phyloP scores from a whole-genome alignment of 2,329 filamentous ascomycete species.

The Lojkania enalia region DNA sequence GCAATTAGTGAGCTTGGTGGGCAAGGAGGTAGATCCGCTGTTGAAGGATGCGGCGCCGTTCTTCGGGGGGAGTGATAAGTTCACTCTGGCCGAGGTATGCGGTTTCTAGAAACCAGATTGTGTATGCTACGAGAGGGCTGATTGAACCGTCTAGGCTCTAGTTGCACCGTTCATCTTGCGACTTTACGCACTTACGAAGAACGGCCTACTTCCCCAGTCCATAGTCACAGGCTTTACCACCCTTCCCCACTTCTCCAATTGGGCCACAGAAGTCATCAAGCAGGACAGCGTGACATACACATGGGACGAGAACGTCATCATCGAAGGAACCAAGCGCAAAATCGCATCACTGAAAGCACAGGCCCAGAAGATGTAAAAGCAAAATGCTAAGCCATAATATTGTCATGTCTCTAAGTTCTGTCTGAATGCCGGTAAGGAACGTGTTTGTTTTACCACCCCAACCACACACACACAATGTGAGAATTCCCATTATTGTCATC shows the following conservation, averaged over 20 bases:
- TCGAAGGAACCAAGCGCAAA: constrained; percentile 24
- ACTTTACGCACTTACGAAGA: constrained; percentile 58
- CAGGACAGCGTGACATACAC: constrained; percentile 66
- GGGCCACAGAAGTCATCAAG: constrained; percentile 62
- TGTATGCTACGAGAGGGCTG: constrained; percentile 3
- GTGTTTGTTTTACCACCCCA: too few species aligned
- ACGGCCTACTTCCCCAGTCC: constrained; percentile 57
- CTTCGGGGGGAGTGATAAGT: constrained; percentile 50
- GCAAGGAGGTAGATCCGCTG: constrained; percentile 75
- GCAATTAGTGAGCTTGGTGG: constrained; percentile 59
- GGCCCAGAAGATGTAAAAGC: constrained; percentile 15
- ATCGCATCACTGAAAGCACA: constrained; percentile 24
- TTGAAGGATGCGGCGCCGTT: constrained; percentile 54
- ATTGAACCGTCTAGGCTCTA: constrained; percentile 53
- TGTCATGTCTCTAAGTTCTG: background rate
- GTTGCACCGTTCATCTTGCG: constrained; percentile 70
- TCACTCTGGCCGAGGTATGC: constrained; percentile 74
- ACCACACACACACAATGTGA: too few species aligned
- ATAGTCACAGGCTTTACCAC: constrained; percentile 54
- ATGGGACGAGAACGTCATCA: constrained; percentile 34
- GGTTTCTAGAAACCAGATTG: background rate
- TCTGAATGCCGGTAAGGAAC: background rate
- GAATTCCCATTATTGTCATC: too few species aligned
- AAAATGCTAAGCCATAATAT: too few species aligned
- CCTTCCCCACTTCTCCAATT: constrained; percentile 69